Evolutionary conservation across 306 rosid genomes (phyloP).

Genomic region (Lathyrus oleraceus): DNA sequence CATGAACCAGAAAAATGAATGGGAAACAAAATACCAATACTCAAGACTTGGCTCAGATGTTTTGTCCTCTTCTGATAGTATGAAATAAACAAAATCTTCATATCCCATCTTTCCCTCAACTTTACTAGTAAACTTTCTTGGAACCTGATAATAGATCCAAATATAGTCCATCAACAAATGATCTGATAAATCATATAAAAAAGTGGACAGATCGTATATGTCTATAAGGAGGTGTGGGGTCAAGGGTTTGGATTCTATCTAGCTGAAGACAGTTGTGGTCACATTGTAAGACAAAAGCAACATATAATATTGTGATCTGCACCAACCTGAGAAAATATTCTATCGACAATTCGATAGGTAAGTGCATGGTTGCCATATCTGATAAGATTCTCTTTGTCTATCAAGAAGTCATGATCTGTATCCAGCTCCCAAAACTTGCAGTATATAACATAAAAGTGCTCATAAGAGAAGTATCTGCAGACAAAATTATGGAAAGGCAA

Average conservation of each 20-base stretch:
- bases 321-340: constrained; percentile 99
- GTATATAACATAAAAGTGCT: constrained; percentile 96
- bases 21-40: constrained; percentile 70
- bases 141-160: constrained; percentile 56
- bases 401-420: constrained; percentile 94
- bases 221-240: constrained; percentile 4
- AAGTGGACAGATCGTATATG: background rate
- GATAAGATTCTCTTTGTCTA: constrained; percentile 96
- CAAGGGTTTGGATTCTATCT: constrained; percentile 16
- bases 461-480: constrained; percentile 91
- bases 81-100: constrained; percentile 98
- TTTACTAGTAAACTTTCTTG: constrained; percentile 92
- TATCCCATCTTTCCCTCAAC: constrained; percentile 99
- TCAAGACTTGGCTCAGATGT: constrained; percentile 97
- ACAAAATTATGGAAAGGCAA: constrained; percentile 13
- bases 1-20: constrained; percentile 25
- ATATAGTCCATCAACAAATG: constrained; percentile 35
- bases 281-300: constrained; percentile 36
- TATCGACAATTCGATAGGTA: constrained; percentile 96
- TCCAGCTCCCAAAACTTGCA: constrained; percentile 99
- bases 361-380: constrained; percentile 99
- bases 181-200: constrained; percentile 26
- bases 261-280: constrained; percentile 24
- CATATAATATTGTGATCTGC: constrained; percentile 15
- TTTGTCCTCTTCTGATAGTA: constrained; percentile 97